A percentile compares a stretch with the other conserved stretches of the same genome.
phyloP scores from a whole-genome alignment of 2,329 filamentous ascomycete species.

The Verticillium albo-atrum region DNA sequence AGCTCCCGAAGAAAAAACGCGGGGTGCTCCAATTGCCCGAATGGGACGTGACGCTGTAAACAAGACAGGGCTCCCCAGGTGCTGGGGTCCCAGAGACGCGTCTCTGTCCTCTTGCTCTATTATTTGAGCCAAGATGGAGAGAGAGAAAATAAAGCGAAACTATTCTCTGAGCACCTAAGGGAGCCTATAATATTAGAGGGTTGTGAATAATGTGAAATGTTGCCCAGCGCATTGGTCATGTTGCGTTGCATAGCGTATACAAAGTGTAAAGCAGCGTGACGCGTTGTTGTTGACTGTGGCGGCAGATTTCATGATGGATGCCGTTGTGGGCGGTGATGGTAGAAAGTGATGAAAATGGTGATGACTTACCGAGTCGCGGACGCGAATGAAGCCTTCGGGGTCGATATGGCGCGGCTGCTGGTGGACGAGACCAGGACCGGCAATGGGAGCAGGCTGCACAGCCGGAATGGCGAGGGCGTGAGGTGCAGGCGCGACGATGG shows the following conservation, averaged over 20 bases:
- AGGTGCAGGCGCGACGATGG: constrained; percentile 28
- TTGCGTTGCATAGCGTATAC: background rate
- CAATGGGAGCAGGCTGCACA: background rate
- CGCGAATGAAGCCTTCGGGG: constrained; percentile 72
- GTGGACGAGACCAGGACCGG: constrained; percentile 6
- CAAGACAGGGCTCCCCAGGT: background rate
- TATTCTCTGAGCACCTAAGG: no score
- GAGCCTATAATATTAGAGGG: no score
- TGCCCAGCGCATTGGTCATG: background rate
- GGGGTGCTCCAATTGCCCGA: constrained; percentile 2
- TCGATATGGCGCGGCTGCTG: constrained; percentile 43
- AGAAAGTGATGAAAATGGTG: background rate
- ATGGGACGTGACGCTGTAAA: constrained; percentile 2
- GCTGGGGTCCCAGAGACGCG: background rate
- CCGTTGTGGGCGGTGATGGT: background rate
- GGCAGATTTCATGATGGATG: background rate
- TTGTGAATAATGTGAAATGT: background rate
- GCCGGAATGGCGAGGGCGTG: constrained; percentile 1
- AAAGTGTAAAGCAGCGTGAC: background rate
- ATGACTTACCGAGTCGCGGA: constrained; percentile 72
- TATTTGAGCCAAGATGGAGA: background rate
- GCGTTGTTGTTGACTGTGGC: background rate
- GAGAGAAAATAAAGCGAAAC: background rate
- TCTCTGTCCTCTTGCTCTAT: background rate
- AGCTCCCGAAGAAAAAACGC: constrained; percentile 15